Conservation (phyloP, 2,329 filamentous ascomycete genomes). For the Lachnellula cervina region DNA sequence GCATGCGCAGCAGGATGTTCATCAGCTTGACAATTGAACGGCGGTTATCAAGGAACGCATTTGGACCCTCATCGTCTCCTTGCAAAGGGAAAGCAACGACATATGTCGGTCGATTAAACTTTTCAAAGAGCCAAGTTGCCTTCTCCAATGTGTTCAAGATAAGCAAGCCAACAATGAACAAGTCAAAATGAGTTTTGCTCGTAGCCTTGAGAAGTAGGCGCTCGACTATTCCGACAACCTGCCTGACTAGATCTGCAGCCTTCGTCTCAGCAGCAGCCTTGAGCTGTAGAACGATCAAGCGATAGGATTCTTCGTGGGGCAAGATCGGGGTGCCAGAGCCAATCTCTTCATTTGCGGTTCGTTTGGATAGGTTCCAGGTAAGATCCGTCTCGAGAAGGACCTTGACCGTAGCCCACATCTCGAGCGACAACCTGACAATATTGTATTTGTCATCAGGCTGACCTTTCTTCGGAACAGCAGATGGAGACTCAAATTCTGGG, state of each 20-base stretch:
- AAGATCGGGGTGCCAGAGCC: conserved; percentile 20
- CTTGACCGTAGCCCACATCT: not conserved
- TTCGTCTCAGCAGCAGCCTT: conserved; percentile 61
- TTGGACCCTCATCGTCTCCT: conserved; percentile 53
- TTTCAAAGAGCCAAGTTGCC: conserved; percentile 64
- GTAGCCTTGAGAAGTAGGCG: conserved; percentile 55
- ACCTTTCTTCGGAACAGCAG: too few relatives aligned
- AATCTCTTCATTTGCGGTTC: conserved; percentile 8
- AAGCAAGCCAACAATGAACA: conserved; percentile 58
- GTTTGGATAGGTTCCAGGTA: not conserved
- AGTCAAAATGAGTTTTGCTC: conserved; percentile 47
- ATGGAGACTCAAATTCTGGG: too few relatives aligned
- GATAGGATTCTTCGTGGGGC: conserved; percentile 37
- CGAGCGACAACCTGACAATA: not conserved
- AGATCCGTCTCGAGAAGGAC: not conserved
- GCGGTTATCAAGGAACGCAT: conserved; percentile 54
- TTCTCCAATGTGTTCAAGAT: conserved; percentile 64
- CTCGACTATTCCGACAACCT: conserved; percentile 56
- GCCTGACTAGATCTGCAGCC: conserved; percentile 54
- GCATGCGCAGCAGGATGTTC: conserved; percentile 57
- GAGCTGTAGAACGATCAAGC: conserved; percentile 58
- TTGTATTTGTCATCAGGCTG: not conserved
- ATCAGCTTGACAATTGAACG: conserved; percentile 53
- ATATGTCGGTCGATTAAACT: conserved; percentile 59
- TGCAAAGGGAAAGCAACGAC: conserved; percentile 47